A percentile compares a stretch with the other conserved stretches of the same genome.
phyloP scores from a whole-genome alignment of 768 basidiomycete species.

The Pisolithus orientalis region DNA sequence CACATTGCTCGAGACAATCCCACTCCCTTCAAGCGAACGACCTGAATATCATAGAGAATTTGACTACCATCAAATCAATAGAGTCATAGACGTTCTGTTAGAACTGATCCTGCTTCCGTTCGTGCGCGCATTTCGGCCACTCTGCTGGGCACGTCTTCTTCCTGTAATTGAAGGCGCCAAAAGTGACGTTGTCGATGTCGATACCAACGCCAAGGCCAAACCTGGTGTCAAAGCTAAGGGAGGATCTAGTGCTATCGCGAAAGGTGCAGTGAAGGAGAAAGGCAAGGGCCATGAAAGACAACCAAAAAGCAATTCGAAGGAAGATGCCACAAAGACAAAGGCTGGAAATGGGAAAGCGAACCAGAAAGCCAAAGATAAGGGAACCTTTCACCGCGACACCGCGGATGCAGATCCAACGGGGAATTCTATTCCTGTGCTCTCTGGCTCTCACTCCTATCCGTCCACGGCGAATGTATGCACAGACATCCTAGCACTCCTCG shows the following conservation, averaged over 20 bases:
- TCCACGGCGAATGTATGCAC: constrained; percentile 12
- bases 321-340: background rate
- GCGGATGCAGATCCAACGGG: too few relatives aligned
- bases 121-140: constrained; percentile 6
- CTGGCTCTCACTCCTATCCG: background rate
- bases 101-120: background rate
- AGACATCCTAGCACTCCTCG: constrained; percentile 20
- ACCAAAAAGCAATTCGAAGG: too few relatives aligned
- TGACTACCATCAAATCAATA: background rate
- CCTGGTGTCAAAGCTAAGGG: too few relatives aligned
- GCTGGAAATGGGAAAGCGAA: background rate
- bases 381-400: too few relatives aligned
- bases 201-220: too few relatives aligned
- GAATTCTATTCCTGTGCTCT: background rate
- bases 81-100: background rate
- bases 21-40: background rate
- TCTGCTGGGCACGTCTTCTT: constrained; percentile 15
- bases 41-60: too few relatives aligned
- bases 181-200: background rate
- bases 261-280: background rate
- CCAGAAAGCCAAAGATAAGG: background rate
- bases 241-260: background rate
- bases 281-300: constrained; percentile 5
- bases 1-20: too few relatives aligned
- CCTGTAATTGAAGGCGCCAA: background rate